Evolutionary conservation across 176 grass and related monocot species (phyloP).

Genomic region (Hordeum vulgare): MorexV3_pseudomolecules_assembly NC_058518.1:349255849-349256348

Average conservation of each 20-base stretch:
- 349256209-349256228: constrained; percentile 80
- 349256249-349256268: constrained; percentile 31
- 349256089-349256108: too few relatives aligned
- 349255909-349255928: constrained; percentile 83
- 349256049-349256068: too few relatives aligned
- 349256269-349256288: constrained; percentile 51
- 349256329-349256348: constrained; percentile 62
- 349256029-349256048: background rate
- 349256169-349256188: background rate
- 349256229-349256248: constrained; percentile 47
- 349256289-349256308: constrained; percentile 51
- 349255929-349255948: constrained; percentile 93
- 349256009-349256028: background rate
- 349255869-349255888: constrained; percentile 68
- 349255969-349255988: constrained; percentile 76
- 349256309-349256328: constrained; percentile 94
- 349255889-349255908: constrained; percentile 81
- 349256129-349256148: background rate
- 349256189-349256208: constrained; percentile 33
- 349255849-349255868: constrained; percentile 62
- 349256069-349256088: too few relatives aligned
- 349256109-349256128: too few relatives aligned
- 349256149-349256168: background rate
- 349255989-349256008: constrained; percentile 75
- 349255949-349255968: constrained; percentile 71